A percentile compares a stretch with the other conserved stretches of the same genome.
Conservation (phyloP, 768 basidiomycete species). For the Mycena albidolilacea region DNA sequence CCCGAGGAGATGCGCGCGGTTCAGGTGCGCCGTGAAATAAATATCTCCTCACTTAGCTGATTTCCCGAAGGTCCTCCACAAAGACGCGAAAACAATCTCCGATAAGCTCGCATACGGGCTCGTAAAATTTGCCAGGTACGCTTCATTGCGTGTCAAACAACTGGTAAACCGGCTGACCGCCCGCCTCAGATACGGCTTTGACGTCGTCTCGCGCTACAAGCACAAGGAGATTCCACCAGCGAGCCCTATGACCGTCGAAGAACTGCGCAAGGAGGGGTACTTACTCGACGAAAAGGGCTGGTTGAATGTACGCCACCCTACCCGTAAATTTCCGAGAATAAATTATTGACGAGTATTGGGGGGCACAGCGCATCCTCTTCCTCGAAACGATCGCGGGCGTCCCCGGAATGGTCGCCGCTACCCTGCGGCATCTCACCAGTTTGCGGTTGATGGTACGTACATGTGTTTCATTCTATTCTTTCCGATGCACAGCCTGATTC, state of each 20-base stretch:
- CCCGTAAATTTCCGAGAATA: not conserved
- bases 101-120: slow-evolving; percentile 83
- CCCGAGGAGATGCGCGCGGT: slow-evolving; percentile 80
- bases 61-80: slow-evolving; percentile 74
- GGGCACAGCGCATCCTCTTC: slow-evolving; percentile 64
- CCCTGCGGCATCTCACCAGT: slow-evolving; percentile 89
- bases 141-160: slow-evolving; percentile 20
- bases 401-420: slow-evolving; percentile 95
- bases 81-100: slow-evolving; percentile 70
- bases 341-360: not conserved
- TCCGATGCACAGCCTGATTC: not conserved
- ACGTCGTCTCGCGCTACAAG: slow-evolving; percentile 89
- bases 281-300: slow-evolving; percentile 83
- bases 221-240: slow-evolving; percentile 75
- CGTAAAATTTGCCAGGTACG: slow-evolving; percentile 68
- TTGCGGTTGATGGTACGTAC: slow-evolving; percentile 84
- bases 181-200: slow-evolving; percentile 75
- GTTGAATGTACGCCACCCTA: slow-evolving; percentile 68
- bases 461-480: slow-evolving; percentile 20
- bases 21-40: slow-evolving; percentile 59
- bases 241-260: slow-evolving; percentile 75
- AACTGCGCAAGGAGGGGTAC: slow-evolving; percentile 83
- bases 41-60: not conserved
- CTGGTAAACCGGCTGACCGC: slow-evolving; percentile 7
- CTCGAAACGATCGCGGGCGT: slow-evolving; percentile 95